Base-by-base conservation (phyloP, 2,329 filamentous ascomycete species). In the Cladosporium sp. region DNA sequence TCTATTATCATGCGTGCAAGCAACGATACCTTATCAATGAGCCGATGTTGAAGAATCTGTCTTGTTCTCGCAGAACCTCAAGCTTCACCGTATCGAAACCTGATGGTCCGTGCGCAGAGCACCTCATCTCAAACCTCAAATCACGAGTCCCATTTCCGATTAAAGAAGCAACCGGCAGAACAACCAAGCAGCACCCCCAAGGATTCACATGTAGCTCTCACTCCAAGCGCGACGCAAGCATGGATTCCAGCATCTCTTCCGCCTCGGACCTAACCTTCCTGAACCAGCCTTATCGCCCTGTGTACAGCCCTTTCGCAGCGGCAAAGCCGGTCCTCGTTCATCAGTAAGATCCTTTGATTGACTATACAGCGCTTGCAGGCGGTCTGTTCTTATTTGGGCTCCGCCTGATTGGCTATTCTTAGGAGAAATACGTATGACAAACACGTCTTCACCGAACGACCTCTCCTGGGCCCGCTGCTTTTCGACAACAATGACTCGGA, bases 401-500 rank as follows among this genome's bases (percentile, higher is more conserved):
- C 2, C 4, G 32, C 15, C 7, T 17, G 12, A n/a, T 7, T 24
- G 22, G 15, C 6, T 43, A 24, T 17, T 7, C 11, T n/a, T 4
- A 51, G 74, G 57, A 62, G 68, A 32, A 76, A 76, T 45, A 60
- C 59, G 13, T 71, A 74, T 52, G 62, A 69, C 38, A 64, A 67
- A 43, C 55, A 56, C 40, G 72, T 77, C 2, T 88, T 89, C 64
- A 76, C 72, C 61, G 70, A 80, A 11, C 78, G 79, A 63, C 87
- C 87, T 0, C 68, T 84, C 36, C 70, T 87, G 34, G 85, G 83
- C 0, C 79, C 85, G 0, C 68, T 91, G 36, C 72, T 91, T 9
- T 88, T 91, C 66, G 81, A 86, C 57, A 91, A 91, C 58, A 80
- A 84, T 56, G 79, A 79, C 55, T 88, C 84, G 49, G 87, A 90